These are phyloP conservation scores for Musa balbisiana DNA, from an alignment of 202 grass and related monocot species.

Conservation along the genomic window DNA sequence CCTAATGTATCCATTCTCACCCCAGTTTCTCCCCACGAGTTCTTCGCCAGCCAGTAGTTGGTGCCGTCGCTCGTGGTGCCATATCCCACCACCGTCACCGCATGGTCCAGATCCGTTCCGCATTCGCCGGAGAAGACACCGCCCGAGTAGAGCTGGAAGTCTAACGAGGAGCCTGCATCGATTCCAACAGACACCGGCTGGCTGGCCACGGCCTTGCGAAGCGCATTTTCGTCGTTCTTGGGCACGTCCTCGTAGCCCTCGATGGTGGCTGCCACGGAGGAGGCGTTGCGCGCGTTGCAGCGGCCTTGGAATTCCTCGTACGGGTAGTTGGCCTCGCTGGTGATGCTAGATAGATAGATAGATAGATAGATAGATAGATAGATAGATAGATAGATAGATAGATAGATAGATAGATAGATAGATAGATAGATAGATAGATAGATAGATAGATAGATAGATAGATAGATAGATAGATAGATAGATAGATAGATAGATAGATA, in stretches of 20 bases:
- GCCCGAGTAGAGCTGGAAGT: slow-evolving; percentile 41
- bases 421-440: too few relatives aligned
- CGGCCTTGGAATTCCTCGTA: slow-evolving; percentile 29
- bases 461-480: too few relatives aligned
- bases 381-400: too few relatives aligned
- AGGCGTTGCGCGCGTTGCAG: slow-evolving; percentile 8
- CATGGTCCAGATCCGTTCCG: slow-evolving; percentile 36
- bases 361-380: too few relatives aligned
- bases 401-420: too few relatives aligned
- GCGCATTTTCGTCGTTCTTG: slow-evolving; percentile 30
- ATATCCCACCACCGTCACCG: slow-evolving; percentile 49
- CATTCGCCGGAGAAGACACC: slow-evolving; percentile 39
- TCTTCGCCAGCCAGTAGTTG: slow-evolving; percentile 51
- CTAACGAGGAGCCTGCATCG: slow-evolving; percentile 6
- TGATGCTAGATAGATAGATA: too few relatives aligned
- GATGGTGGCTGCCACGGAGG: slow-evolving; percentile 13
- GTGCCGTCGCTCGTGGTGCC: slow-evolving; percentile 37
- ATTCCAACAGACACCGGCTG: slow-evolving; percentile 51
- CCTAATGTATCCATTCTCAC: slow-evolving; percentile 41
- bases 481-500: too few relatives aligned
- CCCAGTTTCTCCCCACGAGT: slow-evolving; percentile 57
- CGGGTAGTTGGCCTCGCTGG: slow-evolving; percentile 40
- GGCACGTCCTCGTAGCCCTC: slow-evolving; percentile 42
- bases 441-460: too few relatives aligned
- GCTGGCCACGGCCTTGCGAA: slow-evolving; percentile 45